Percentiles rank a stretch among this genome's conserved stretches.
These are phyloP conservation scores for Erucastrum elatum DNA, from an alignment of 345 rosid genomes.

Conservation along the genomic window DNA sequence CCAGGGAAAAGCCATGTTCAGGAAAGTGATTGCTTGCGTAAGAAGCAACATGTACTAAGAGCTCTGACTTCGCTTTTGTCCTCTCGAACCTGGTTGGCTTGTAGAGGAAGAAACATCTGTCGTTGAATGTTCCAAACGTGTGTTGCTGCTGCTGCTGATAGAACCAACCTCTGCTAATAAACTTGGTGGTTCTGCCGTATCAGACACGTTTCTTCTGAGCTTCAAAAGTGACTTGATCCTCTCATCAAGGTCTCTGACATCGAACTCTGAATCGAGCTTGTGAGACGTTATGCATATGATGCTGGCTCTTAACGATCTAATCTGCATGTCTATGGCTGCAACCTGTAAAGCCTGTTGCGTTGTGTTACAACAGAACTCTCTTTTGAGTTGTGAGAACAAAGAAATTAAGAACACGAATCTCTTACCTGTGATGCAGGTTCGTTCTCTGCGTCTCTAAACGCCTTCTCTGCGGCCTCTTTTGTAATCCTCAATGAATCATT, in stretches of 20 bases:
- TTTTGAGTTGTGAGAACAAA: conserved; percentile 13
- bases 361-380: neutral
- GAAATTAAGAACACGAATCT: neutral
- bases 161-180: conserved; percentile 14
- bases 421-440: conserved; percentile 22
- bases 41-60: neutral
- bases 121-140: neutral
- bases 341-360: conserved; percentile 9
- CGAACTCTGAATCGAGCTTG: conserved; percentile 35
- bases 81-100: neutral
- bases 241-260: conserved; percentile 9
- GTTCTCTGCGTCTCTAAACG: conserved; percentile 12
- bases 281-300: conserved; percentile 23
- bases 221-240: conserved; percentile 19
- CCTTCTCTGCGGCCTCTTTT: conserved; percentile 15
- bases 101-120: conserved; percentile 2
- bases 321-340: conserved; percentile 32
- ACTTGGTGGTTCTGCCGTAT: neutral
- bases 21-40: conserved; percentile 10
- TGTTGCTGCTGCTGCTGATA: conserved; percentile 14
- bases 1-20: neutral
- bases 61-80: conserved; percentile 18
- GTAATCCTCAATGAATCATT: conserved; percentile 38
- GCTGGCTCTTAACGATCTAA: conserved; percentile 18
- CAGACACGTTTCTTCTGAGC: neutral